A percentile compares a stretch with the other conserved stretches of the same genome.
Evolutionary conservation across 2,329 filamentous ascomycete species (phyloP).

Genomic region (Aspergillus tamarii): DNA sequence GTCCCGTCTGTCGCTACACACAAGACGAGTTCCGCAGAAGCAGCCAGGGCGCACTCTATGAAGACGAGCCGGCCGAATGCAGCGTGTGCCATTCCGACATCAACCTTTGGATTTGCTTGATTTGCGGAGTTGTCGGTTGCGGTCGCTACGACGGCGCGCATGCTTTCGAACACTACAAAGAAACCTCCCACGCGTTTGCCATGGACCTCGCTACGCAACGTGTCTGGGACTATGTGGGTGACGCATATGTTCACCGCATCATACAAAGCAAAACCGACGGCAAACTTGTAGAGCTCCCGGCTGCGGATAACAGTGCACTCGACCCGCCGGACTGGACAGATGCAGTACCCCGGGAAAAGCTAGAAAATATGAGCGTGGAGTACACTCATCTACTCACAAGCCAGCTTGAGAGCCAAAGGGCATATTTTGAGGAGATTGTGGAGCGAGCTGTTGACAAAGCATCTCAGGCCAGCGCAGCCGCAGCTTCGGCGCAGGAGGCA

Average conservation of each 20-base stretch:
- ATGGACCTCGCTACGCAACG: conserved; percentile 92
- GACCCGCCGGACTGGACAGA: conserved; percentile 49
- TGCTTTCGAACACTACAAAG: conserved; percentile 90
- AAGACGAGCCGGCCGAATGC: conserved; percentile 63
- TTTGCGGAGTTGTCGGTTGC: conserved; percentile 90
- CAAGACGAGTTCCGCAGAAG: conserved; percentile 58
- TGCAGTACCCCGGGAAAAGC: conserved; percentile 59
- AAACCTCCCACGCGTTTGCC: conserved; percentile 85
- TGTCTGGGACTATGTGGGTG: conserved; percentile 96
- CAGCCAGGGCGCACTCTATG: conserved; percentile 58
- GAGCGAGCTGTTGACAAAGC: conserved; percentile 90
- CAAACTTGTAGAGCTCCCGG: conserved; percentile 87
- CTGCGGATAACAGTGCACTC: conserved; percentile 51
- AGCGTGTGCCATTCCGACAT: conserved; percentile 76
- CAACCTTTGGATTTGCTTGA: conserved; percentile 93
- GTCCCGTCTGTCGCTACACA: conserved; percentile 92
- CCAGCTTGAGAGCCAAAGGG: conserved; percentile 87
- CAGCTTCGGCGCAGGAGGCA: conserved; percentile 56
- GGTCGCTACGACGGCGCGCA: conserved; percentile 93
- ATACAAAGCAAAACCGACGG: conserved; percentile 93
- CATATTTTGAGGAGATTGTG: conserved; percentile 93
- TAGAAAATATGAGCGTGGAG: conserved; percentile 83
- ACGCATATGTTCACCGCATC: conserved; percentile 93
- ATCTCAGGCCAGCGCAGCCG: conserved; percentile 66
- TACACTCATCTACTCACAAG: conserved; percentile 92